phyloP scores from a whole-genome alignment of 345 rosid genomes.

The Salix udensis region DNA sequence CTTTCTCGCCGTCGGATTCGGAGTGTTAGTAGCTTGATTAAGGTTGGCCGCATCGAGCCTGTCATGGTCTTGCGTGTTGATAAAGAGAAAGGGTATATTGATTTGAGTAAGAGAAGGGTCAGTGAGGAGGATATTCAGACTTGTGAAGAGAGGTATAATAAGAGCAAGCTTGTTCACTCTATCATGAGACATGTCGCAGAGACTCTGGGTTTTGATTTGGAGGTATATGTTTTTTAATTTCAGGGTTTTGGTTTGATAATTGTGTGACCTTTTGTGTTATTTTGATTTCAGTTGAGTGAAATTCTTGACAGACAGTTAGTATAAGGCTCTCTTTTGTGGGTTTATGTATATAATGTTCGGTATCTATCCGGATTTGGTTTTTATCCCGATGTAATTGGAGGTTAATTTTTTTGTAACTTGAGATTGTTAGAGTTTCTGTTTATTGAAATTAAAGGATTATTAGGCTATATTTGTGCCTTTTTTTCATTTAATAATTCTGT shows the following conservation, averaged over 20 bases:
- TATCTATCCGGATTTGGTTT: not conserved
- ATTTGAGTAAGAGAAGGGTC: constrained; percentile 90
- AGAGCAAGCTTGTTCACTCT: constrained; percentile 98
- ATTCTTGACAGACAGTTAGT: not conserved
- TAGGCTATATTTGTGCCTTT: not conserved
- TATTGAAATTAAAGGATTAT: not conserved
- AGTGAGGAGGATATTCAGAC: constrained; percentile 90
- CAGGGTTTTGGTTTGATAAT: not conserved
- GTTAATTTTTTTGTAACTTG: not conserved
- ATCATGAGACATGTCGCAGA: constrained; percentile 98
- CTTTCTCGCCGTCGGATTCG: constrained; percentile 98
- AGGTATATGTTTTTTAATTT: constrained; percentile 43
- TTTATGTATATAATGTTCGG: not conserved
- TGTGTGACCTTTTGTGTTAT: not conserved
- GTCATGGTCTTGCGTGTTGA: constrained; percentile 98
- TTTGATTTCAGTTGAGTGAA: not conserved
- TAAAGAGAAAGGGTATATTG: constrained; percentile 94
- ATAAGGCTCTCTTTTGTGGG: not conserved
- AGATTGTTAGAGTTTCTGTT: not conserved
- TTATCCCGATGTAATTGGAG: not conserved
- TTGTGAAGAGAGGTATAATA: constrained; percentile 94
- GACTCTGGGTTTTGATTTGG: constrained; percentile 77
- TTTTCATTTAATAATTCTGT: not conserved
- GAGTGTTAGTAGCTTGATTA: constrained; percentile 86
- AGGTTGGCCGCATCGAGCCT: constrained; percentile 95